A percentile compares a stretch with the other conserved stretches of the same genome.
Conservation (phyloP, 257 asterid genomes). For the Marsdenia floribunda region DNA sequence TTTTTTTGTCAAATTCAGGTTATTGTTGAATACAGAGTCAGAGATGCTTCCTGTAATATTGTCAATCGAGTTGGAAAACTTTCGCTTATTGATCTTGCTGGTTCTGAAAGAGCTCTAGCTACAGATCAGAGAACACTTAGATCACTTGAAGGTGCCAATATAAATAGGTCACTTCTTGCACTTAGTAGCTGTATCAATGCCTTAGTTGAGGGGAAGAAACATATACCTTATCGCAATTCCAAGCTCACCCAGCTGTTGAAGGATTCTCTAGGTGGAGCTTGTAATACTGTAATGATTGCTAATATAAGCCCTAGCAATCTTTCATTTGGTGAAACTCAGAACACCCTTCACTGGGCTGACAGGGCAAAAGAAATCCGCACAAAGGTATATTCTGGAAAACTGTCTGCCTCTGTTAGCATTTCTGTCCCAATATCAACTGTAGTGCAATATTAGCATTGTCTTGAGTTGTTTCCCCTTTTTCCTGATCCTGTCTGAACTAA, state of each 20-base stretch:
- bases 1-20: constrained; percentile 27
- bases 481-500: not conserved
- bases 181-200: constrained; percentile 70
- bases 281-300: constrained; percentile 67
- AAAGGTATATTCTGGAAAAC: constrained; percentile 29
- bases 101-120: constrained; percentile 76
- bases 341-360: constrained; percentile 73
- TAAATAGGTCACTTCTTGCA: constrained; percentile 58
- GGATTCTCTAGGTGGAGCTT: constrained; percentile 61
- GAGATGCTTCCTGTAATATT: constrained; percentile 37
- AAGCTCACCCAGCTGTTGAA: constrained; percentile 67
- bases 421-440: not conserved
- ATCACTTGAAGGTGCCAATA: constrained; percentile 68
- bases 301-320: constrained; percentile 57
- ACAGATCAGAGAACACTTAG: constrained; percentile 64
- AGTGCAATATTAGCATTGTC: not conserved
- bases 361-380: constrained; percentile 64
- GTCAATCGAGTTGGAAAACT: constrained; percentile 53
- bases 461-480: not conserved
- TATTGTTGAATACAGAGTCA: constrained; percentile 36
- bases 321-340: constrained; percentile 55
- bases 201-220: constrained; percentile 64
- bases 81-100: constrained; percentile 65
- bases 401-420: not conserved
- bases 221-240: constrained; percentile 61